Base-by-base conservation (phyloP, 2,329 filamentous ascomycete genomes). In the Aspergillus tanneri region DNA sequence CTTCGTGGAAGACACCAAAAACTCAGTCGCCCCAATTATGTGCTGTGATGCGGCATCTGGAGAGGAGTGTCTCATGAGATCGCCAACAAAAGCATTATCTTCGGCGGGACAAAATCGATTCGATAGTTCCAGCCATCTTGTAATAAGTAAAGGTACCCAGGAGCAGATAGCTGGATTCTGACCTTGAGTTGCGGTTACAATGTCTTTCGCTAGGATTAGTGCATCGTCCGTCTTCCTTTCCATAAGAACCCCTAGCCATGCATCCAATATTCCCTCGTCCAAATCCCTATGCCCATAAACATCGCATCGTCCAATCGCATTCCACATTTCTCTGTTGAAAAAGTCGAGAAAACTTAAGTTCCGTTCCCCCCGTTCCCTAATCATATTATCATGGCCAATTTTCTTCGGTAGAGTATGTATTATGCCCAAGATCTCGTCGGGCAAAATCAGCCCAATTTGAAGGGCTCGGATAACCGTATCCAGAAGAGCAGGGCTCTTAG, bases 241-340 rank as follows among this genome's bases (percentile, higher is more conserved):
- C 30, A 60, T 25, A 19, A 72, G 53, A 23, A 63, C 50, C 7
- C 54, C 50, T 25, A 72, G 54, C 69, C 69, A 73, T 8, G 47
- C 41, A 21, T 65, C 55, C 18, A 69, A 47, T 23, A 64, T 52
- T 2, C 56, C 45, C n/a, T 51, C 47, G 16, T 63, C 59, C 44
- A 73, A 49, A 42, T 73, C 65, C 19, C 49, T 54, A 24, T 68
- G 60, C 11, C n/a, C n/a, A n/a, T n/a, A n/a, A n/a, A n/a, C n/a
- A n/a, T n/a, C n/a, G n/a, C 14, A 7, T 34, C 30, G 14, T 34
- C 30, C 30, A 47, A 73, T 62, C 4, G 68, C 67, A 48, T 62
- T 56, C 69, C 70, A 74, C 51, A 73, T 61, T 2, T 54, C 47
- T 23, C 59, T 51, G 32, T 67, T 66, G 32, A 61, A 60, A 10